Base-by-base conservation (phyloP, 306 rosid genomes). In the Ormosia semicastrata region DNA sequence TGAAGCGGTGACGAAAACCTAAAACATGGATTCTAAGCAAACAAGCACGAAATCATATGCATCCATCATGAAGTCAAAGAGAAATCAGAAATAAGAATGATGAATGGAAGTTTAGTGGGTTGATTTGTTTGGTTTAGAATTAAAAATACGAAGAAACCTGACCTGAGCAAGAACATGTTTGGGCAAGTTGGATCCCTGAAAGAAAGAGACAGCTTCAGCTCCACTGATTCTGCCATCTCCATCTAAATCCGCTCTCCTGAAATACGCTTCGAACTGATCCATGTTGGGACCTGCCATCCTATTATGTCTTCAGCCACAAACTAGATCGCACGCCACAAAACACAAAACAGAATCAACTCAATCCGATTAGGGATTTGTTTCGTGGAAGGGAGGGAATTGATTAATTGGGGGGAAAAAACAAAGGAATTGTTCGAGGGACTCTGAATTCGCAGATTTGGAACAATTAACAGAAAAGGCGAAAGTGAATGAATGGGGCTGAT, bases 161-260 rank as follows among this genome's bases (percentile, higher is more conserved):
- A 92, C 98, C 99, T 95, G 94, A 41, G 99, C 98, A 15, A 95
- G 98, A 71, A 93, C 94, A n/a, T 82, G 85, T 78, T 93, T 87
- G 63, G 97, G 88, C 83, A 95, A 90, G 82, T 86, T 91, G 80
- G 99, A 87, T 76, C 95, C 99, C 81, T 87, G 90, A 63, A 93
- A 92, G 89, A 95, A 95, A 85, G 89, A 58, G 34, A 95, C 95
- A 47, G 98, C 99, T 76, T 95, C 99, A 70, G 91, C 86, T 52
- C 98, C 99, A 76, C 94, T 95, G 89, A 95, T 95, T 85, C 94
- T 89, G 30, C 98, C 95, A 90, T 95, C 99, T 32, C 99, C 98
- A 52, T 95, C 98, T 86, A 93, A 93, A 93, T 95, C 99, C 66
- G 98, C 98, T 81, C 97, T 82, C 76, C 91, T 52, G 58, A 95